Evolutionary conservation across 169 alveolate genomes (phyloP), one percentile per base, ranked within the genome.

Genomic region (Eimeria tenella): DNA sequence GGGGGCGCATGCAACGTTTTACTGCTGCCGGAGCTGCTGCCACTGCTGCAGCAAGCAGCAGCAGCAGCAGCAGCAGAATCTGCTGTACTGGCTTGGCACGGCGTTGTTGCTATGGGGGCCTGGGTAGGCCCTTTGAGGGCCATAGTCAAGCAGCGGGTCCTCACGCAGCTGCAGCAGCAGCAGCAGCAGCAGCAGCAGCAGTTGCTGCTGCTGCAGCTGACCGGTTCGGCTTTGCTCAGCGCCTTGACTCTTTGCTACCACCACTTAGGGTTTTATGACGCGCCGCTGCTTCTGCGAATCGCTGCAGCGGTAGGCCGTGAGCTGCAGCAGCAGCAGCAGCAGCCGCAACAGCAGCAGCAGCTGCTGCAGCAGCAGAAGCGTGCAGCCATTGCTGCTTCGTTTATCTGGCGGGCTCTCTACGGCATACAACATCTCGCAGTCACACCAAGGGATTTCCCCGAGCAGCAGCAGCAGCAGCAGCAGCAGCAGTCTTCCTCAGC

Each of bases 11-110:
- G 88, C 88, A 50, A 58, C 70, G n/a, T 50, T 23, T 8, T 25
- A 17, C 70, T 58, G 25, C 88, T 79, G 68, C 88, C 19, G 13
- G 9, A 15, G 88, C 88, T 79, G 88, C 88, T 79, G 71, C 88
- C 88, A 70, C 88, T 79, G 88, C 88, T 79, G 88, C 88, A 53
- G 88, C 88, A 79, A 79, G 88, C 88, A 53, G 88, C 88, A 79
- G 70, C 88, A 55, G 88, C 88, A 79, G 70, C 88, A 53, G n/a
- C 88, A 50, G 71, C 88, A 53, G 84, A 50, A 9, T 79, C 88
- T 79, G 88, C 88, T 52, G 88, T 79, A 4, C 52, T 79, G 5
- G 88, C 88, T 4, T 79, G 65, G 71, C 68, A 79, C 62, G 23
- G 71, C 21, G 56, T 50, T 15, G 88, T 53, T 17, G 4, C 49